Conservation (phyloP, 2,329 filamentous ascomycete genomes). For the Cytospora mali region DNA sequence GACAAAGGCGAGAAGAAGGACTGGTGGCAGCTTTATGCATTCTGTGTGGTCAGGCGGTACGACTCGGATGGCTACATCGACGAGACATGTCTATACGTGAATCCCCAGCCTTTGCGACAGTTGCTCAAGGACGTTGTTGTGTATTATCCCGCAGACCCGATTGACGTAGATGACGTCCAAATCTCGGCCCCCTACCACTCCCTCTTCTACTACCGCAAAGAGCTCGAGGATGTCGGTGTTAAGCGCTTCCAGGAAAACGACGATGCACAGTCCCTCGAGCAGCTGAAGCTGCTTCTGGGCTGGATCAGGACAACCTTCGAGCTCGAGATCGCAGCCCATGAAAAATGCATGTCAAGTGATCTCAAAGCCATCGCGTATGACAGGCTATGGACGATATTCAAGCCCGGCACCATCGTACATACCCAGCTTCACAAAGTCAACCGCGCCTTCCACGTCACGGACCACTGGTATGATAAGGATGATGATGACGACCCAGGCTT, state of each 20-base stretch:
- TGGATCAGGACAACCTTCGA: slow-evolving; percentile 35
- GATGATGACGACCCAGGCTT: slow-evolving; percentile 31
- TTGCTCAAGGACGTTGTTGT: slow-evolving; percentile 34
- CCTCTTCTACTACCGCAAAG: slow-evolving; percentile 35
- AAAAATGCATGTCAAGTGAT: slow-evolving; percentile 32
- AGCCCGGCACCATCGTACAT: slow-evolving; percentile 35
- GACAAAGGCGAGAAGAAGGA: slow-evolving; percentile 36
- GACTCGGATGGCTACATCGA: slow-evolving; percentile 26
- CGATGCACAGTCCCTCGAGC: slow-evolving; percentile 33
- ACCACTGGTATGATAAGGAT: slow-evolving; percentile 36
- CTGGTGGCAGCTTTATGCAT: slow-evolving; percentile 37
- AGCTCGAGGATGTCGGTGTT: slow-evolving; percentile 32
- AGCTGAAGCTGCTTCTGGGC: slow-evolving; percentile 33
- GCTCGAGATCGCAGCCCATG: slow-evolving; percentile 35
- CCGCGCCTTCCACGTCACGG: slow-evolving; percentile 36
- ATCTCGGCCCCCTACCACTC: slow-evolving; percentile 33
- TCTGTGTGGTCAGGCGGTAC: slow-evolving; percentile 31
- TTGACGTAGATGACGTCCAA: slow-evolving; percentile 31
- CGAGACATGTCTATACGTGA: slow-evolving; percentile 22
- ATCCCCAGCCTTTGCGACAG: slow-evolving; percentile 26
- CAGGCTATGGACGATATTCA: slow-evolving; percentile 38
- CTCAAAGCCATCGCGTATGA: slow-evolving; percentile 35
- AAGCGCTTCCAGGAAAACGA: slow-evolving; percentile 29
- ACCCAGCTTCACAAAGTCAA: slow-evolving; percentile 32
- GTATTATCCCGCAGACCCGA: slow-evolving; percentile 34